Base-by-base conservation (phyloP, 139 green algal species). In the Deuterostichococcus epilithicus region DNA sequence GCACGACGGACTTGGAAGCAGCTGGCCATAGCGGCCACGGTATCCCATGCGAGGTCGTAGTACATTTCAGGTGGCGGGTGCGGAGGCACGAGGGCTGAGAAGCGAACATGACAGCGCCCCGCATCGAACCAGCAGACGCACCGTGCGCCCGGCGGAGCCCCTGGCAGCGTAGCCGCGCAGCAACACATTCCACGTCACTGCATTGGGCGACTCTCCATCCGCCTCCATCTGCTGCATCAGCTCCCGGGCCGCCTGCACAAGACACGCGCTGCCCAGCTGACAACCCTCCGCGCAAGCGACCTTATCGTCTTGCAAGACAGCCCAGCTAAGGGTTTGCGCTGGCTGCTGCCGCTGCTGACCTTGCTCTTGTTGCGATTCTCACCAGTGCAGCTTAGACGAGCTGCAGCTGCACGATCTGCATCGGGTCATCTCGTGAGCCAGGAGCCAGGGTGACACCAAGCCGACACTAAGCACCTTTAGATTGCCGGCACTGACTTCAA, bases 191-290 rank as follows among this genome's bases (percentile, higher is more conserved):
- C 74, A 84, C 15, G 68, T 82, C 20, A 78, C 39, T 3, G 59
- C 47, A 22, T 73, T 78, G 72, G 75, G 73, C 32, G 13, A n/a
- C n/a, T 85, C 1, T 0, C 85, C 85, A 1, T 35, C 47, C 0
- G 37, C 74, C 10, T 23, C 25, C 85, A 89, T 88, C 66, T 84
- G 78, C n/a, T 26, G 38, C 47, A 84, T 69, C 67, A 89, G 32
- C 30, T 28, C 71, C 44, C 72, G 47, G 35, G 74, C 81, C 65
- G 36, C 38, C 5, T 39, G 34, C 10, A 76, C 52, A 8, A 52
- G 42, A 8, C 42, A 52, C 42, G 13, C 42, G 22, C 71, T 75
- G 22, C 45, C 36, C 67, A 81, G 25, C 20, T 78, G 68, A 5
- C n/a, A n/a, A n/a, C n/a, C n/a, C n/a, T n/a, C n/a, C n/a, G n/a